A percentile compares a stretch with the other conserved stretches of the same genome.
Conservation (phyloP, 495 filamentous ascomycete species). For the Penicillium paradoxum region DNA sequence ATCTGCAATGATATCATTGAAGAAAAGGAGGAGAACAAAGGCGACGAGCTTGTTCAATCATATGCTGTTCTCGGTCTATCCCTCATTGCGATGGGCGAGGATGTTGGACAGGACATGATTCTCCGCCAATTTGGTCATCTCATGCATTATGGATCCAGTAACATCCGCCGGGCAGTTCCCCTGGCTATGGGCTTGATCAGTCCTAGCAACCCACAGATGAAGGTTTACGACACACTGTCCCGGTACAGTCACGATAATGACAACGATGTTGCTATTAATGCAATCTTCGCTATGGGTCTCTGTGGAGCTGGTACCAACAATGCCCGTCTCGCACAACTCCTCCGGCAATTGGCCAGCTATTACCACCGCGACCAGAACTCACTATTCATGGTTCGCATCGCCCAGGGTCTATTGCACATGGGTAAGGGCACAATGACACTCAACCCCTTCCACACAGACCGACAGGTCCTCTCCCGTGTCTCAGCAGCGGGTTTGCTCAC, state of each 20-base stretch:
- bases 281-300: conserved; percentile 98
- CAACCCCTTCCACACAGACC: conserved; percentile 97
- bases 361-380: conserved; percentile 95
- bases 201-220: conserved; percentile 99
- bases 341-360: conserved; percentile 93
- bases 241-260: conserved; percentile 98
- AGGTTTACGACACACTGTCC: conserved; percentile 98
- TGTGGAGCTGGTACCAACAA: conserved; percentile 98
- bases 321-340: conserved; percentile 87
- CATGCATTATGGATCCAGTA: conserved; percentile 98
- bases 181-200: conserved; percentile 96
- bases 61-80: conserved; percentile 95
- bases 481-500: conserved; percentile 85
- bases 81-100: conserved; percentile 96
- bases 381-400: conserved; percentile 98
- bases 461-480: conserved; percentile 88
- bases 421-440: conserved; percentile 95
- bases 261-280: conserved; percentile 96
- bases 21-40: conserved; percentile 85
- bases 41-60: conserved; percentile 86
- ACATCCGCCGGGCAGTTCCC: conserved; percentile 93
- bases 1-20: conserved; percentile 98
- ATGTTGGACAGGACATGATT: conserved; percentile 98
- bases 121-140: conserved; percentile 94
- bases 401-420: conserved; percentile 96